These are phyloP conservation scores for Colletotrichum lentis DNA, from an alignment of 2,329 filamentous ascomycete genomes.

Conservation along the genomic window DNA sequence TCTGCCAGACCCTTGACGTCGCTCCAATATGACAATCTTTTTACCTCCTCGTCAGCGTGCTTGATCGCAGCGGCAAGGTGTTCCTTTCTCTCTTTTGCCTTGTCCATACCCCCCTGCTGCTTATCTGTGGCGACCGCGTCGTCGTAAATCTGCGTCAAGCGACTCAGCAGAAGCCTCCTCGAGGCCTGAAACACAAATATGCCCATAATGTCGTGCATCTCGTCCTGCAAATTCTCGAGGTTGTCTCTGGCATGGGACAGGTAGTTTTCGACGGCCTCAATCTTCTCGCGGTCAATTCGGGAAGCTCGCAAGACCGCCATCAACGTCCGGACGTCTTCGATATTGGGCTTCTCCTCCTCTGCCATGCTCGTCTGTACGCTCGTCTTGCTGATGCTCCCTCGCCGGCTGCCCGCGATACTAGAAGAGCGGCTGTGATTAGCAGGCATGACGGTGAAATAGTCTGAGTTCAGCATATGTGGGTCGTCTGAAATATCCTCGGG, in stretches of 20 bases:
- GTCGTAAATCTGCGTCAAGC: slow-evolving; percentile 72
- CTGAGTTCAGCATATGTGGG: slow-evolving; percentile 73
- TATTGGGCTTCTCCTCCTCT: slow-evolving; percentile 45
- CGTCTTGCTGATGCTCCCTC: slow-evolving; percentile 50
- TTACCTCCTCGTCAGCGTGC: slow-evolving; percentile 82
- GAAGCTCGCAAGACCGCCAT: slow-evolving; percentile 72
- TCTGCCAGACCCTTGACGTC: slow-evolving; percentile 77
- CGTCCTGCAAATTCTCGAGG: slow-evolving; percentile 74
- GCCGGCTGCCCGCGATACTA: slow-evolving; percentile 41
- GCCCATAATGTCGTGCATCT: slow-evolving; percentile 86
- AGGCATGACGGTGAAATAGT: slow-evolving; percentile 81
- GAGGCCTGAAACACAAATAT: slow-evolving; percentile 91
- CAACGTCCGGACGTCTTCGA: slow-evolving; percentile 72
- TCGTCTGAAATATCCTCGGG: slow-evolving; percentile 56
- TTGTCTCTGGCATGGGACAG: slow-evolving; percentile 80
- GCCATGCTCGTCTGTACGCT: slow-evolving; percentile 46
- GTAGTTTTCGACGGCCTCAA: slow-evolving; percentile 83
- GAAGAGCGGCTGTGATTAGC: slow-evolving; percentile 47
- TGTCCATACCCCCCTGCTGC: slow-evolving; percentile 47
- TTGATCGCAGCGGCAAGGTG: slow-evolving; percentile 78
- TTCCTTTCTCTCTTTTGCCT: slow-evolving; percentile 59
- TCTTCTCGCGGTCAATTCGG: slow-evolving; percentile 89
- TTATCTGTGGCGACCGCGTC: slow-evolving; percentile 60
- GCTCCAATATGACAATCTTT: slow-evolving; percentile 85
- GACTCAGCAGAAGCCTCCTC: slow-evolving; percentile 75